Conservation (phyloP, 176 grass and related monocot genomes). For the Raddia distichophylla region DNA sequence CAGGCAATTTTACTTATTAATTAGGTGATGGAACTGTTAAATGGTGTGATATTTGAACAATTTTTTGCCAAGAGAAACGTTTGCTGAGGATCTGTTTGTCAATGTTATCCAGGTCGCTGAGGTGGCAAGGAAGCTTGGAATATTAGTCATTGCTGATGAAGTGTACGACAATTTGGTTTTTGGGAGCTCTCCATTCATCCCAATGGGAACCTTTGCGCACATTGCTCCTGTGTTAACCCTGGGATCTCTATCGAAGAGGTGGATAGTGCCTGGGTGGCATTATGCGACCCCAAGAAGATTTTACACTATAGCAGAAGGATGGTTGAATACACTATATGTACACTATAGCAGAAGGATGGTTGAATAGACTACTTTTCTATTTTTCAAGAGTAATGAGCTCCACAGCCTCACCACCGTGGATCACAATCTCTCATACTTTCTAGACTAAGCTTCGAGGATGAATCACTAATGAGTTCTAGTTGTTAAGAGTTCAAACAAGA, state of each 20-base stretch:
- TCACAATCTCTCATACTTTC: no score
- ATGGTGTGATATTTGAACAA: neutral
- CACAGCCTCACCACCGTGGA: no score
- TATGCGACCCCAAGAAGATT: conserved; percentile 49
- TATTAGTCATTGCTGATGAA: conserved; percentile 67
- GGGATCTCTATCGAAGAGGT: conserved; percentile 69
- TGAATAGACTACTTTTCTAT: no score
- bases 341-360: no score
- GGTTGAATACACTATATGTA: no score
- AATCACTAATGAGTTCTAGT: no score
- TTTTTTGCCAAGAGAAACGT: neutral
- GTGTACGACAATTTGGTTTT: conserved; percentile 59
- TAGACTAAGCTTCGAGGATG: no score
- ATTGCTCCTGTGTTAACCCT: conserved; percentile 50
- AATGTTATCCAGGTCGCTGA: conserved; percentile 44
- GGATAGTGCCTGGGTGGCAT: conserved; percentile 73
- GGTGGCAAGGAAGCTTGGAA: conserved; percentile 59
- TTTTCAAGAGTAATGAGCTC: no score
- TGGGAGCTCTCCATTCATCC: conserved; percentile 50
- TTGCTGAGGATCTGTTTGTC: neutral
- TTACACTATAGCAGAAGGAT: no score
- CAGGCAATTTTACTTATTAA: neutral
- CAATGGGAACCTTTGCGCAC: conserved; percentile 62
- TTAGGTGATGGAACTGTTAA: neutral
- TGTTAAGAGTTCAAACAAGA: no score